phyloP scores from a whole-genome alignment of 1,139 yeast species.

The Diutina siamensis region DNA sequence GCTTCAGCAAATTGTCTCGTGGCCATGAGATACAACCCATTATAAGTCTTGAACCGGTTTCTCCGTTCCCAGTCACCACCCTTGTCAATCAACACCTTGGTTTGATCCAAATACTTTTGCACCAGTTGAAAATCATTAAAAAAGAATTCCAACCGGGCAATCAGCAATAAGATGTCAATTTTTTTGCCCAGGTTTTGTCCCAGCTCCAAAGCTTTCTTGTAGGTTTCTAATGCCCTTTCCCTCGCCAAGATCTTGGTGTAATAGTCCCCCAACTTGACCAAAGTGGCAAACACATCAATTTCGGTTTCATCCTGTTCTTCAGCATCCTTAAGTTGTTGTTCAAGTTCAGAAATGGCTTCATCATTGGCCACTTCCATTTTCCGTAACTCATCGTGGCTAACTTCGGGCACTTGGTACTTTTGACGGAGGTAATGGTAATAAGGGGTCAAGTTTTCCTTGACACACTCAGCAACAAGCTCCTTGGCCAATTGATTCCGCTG shows the following conservation, averaged over 20 bases:
- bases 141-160: constrained; percentile 80
- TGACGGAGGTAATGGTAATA: constrained; percentile 60
- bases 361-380: constrained; percentile 43
- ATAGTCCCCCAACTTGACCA: constrained; percentile 77
- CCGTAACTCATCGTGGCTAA: constrained; percentile 48
- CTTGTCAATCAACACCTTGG: constrained; percentile 68
- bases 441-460: constrained; percentile 64
- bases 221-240: constrained; percentile 57
- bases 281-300: constrained; percentile 64
- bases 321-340: constrained; percentile 56
- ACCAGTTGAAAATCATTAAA: constrained; percentile 67
- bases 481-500: constrained; percentile 22
- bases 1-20: constrained; percentile 82
- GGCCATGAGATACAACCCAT: constrained; percentile 74
- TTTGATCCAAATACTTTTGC: constrained; percentile 63
- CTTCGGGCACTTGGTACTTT: constrained; percentile 29
- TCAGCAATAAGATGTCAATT: constrained; percentile 73
- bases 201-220: constrained; percentile 64
- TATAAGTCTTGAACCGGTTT: constrained; percentile 84
- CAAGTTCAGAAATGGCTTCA: constrained; percentile 42
- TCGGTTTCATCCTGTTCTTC: constrained; percentile 89
- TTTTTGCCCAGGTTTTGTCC: constrained; percentile 84
- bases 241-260: constrained; percentile 79
- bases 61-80: constrained; percentile 99
- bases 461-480: constrained; percentile 43